These are phyloP conservation scores for Emmonsiellopsis sp. DNA, from an alignment of 2,329 filamentous ascomycete genomes.

Conservation along the genomic window DNA sequence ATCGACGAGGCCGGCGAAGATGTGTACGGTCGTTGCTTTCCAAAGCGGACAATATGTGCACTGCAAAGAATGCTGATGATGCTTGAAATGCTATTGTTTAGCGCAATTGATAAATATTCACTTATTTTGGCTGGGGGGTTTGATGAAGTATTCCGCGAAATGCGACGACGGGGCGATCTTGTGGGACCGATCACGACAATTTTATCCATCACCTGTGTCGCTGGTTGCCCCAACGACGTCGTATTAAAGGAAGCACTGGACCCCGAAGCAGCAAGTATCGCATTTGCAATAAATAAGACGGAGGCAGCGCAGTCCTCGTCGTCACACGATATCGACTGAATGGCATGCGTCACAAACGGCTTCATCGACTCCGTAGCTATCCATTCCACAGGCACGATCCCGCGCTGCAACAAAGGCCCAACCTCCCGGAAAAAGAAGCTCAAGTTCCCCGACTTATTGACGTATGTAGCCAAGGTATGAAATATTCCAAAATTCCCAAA, in stretches of 20 bases:
- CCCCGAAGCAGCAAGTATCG: constrained; percentile 4
- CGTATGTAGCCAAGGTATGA: constrained; percentile 24
- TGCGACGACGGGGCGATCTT: not conserved
- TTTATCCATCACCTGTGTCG: not conserved
- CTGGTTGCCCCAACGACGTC: not conserved
- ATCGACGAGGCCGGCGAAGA: constrained; percentile 3
- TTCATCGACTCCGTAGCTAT: constrained; percentile 32
- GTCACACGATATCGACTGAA: constrained; percentile 27
- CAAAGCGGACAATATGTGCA: constrained; percentile 7
- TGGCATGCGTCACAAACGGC: constrained; percentile 26
- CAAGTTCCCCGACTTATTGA: constrained; percentile 9
- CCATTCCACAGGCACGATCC: constrained; percentile 29
- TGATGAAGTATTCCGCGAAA: not conserved
- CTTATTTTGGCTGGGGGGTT: not conserved
- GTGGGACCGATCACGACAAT: not conserved
- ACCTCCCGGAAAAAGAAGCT: constrained; percentile 28
- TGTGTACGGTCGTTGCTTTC: not conserved
- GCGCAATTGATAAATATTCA: constrained; percentile 6
- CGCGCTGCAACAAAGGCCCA: constrained; percentile 24
- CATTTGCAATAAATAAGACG: constrained; percentile 10
- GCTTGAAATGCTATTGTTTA: constrained; percentile 14
- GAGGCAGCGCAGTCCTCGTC: constrained; percentile 23
- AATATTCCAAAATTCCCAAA: constrained; percentile 22
- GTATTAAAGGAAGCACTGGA: not conserved
- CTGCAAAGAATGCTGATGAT: constrained; percentile 10